A percentile compares a stretch with the other conserved stretches of the same genome.
Conservation (phyloP, 1,139 yeast genomes). For the Yamadazyma diospyri region DNA sequence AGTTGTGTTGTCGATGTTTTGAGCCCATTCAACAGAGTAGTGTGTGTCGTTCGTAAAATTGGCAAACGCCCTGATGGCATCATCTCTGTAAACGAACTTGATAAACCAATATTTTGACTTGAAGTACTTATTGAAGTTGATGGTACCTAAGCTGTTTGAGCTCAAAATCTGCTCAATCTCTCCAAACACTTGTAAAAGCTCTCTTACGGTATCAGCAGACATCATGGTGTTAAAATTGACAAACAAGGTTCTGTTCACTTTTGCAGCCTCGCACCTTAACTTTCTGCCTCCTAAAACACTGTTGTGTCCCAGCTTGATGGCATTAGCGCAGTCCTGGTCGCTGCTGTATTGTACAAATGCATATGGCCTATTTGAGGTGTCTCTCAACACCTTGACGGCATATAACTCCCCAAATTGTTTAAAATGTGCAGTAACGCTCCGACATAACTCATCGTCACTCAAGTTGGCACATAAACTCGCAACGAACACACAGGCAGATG, state of each 20-base stretch:
- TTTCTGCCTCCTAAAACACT: constrained; percentile 67
- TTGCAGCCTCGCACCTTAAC: constrained; percentile 85
- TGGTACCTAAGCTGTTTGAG: constrained; percentile 38
- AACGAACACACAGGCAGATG: constrained; percentile 86
- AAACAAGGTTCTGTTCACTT: constrained; percentile 82
- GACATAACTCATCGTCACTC: constrained; percentile 66
- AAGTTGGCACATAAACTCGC: constrained; percentile 67
- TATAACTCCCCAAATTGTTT: constrained; percentile 64
- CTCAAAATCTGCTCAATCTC: constrained; percentile 68
- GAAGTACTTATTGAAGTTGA: constrained; percentile 10
- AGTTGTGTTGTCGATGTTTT: constrained; percentile 51
- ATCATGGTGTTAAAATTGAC: constrained; percentile 31
- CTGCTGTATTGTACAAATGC: constrained; percentile 86
- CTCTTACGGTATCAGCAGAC: constrained; percentile 30
- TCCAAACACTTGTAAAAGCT: constrained; percentile 53
- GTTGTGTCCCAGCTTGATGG: constrained; percentile 68
- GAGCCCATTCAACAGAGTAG: constrained; percentile 79
- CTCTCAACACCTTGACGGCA: constrained; percentile 83
- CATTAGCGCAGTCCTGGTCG: constrained; percentile 67
- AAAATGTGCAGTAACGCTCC: constrained; percentile 65
- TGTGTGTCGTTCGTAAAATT: constrained; percentile 50
- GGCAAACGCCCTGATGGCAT: constrained; percentile 86
- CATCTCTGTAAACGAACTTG: constrained; percentile 81
- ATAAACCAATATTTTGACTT: constrained; percentile 63
- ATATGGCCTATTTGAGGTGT: constrained; percentile 80